Base-by-base conservation (phyloP, 371 early-diverging fungal genomes). In the Mortierella sp. region DNA sequence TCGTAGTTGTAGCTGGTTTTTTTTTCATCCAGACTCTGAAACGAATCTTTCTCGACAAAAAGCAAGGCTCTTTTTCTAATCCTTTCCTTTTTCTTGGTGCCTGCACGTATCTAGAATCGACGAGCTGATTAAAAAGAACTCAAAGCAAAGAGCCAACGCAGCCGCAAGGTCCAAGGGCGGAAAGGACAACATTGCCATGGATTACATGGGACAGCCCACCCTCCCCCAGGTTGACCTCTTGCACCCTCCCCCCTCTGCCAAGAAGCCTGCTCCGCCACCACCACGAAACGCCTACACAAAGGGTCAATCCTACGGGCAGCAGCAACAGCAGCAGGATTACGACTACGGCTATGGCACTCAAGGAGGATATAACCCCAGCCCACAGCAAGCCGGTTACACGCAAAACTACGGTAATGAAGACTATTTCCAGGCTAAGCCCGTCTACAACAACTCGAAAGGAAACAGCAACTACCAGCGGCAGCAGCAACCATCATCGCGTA, bases 171-270 rank as follows among this genome's bases (percentile, higher is more conserved):
- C 61, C 61, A 83, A 80, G 67, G 67, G 67, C 40, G 67, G 67
- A 21, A 64, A 64, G 24, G 74, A 79, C 26, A 64, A 79, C 26
- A 64, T 72, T 67, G 72, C 74, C 6, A 51, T 75, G 55, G 46
- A 40, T 21, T 69, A 69, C 26, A 69, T 84, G 61, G 59, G 74
- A 48, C 76, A 82, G 71, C 82, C 82, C 8, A 82, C 82, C 2
- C 79, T 82, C n/a, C 82, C 82, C n/a, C 79, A 82, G 64, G 73
- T 82, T 26, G 82, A 82, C 31, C 34, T 82, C 31, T 51, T 78
- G n/a, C 31, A 28, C 61, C 13, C 57, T 28, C 28, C 50, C 28
- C 71, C 74, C 24, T 40, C 57, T 54, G 69, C 78, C 24, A 50
- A 54, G 16, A 50, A 50, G 72, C 74, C 71, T 40, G 57, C 55